Base-by-base conservation (phyloP, 805 yeast species). In the Candida pseudofarinosa region DNA sequence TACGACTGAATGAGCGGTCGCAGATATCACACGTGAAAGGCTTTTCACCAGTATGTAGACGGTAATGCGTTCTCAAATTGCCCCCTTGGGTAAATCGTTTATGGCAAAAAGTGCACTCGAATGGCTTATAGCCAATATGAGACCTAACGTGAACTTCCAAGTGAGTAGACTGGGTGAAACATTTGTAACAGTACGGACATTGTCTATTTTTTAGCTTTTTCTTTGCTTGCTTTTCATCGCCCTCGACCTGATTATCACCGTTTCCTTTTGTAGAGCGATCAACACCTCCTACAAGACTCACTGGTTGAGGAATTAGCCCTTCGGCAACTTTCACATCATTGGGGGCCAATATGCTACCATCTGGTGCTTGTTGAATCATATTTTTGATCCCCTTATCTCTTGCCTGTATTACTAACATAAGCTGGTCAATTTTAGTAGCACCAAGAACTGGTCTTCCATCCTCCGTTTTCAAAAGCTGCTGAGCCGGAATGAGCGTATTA, bases 51-150 rank as follows among this genome's bases (percentile, higher is more conserved):
- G 97, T 88, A 55, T 88, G 97, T 28, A 88, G 69, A 49, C 96
- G 69, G 55, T 81, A 69, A 66, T 89, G 97, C 0, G 97, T 89
- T 42, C 95, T 65, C 51, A 89, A 67, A 61, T 88, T 88, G 17
- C 96, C 96, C 37, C 96, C 91, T 60, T 88, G 97, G 0, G 96
- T 87, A 52, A 88, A 88, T 41, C 84, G 64, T 60, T 88, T 88
- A 13, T 80, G 83, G 66, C 96, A 89, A 53, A 69, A 83, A 16
- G 76, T 73, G 60, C 97, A 89, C 53, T 76, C 81, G 59, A 81
- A 88, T 7, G 96, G 96, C 55, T 88, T 84, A 49, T 78, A 77
- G 0, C 96, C 96, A 54, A 88, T 83, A 59, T 88, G 97, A 0
- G 91, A 82, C 51, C 96, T 70, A 4, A 87, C 79, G 60, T 88